Conservation (phyloP, 1,284 basidiomycete genomes). For the Cryptococcus jaspeensis region DNA sequence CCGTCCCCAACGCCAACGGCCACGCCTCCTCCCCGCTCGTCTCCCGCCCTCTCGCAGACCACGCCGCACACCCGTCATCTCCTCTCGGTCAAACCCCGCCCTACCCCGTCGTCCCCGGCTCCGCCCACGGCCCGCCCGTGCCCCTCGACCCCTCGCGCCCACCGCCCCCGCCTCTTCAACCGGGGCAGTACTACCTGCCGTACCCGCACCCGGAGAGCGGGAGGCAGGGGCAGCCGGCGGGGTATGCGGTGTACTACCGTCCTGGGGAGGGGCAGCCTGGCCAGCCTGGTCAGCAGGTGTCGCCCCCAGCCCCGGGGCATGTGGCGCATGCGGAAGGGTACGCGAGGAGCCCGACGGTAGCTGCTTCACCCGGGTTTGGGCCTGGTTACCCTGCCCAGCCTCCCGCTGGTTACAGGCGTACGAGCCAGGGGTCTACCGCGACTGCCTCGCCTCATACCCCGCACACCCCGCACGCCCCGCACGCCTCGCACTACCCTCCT, state of each 20-base stretch:
- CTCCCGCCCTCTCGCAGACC: not conserved
- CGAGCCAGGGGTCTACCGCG: not conserved
- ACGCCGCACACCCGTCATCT: not conserved
- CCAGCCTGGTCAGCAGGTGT: not conserved
- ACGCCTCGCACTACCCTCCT: not conserved
- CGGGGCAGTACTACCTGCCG: conserved; percentile 17
- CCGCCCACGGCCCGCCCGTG: conserved; percentile 6
- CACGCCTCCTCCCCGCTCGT: not conserved
- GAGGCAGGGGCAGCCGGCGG: conserved; percentile 5
- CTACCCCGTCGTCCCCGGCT: conserved; percentile 15
- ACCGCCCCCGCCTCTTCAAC: conserved; percentile 15
- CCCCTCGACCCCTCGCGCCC: conserved; percentile 11
- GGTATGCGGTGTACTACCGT: conserved; percentile 19
- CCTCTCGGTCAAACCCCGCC: conserved; percentile 1
- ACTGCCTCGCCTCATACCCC: not conserved
- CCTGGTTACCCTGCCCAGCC: not conserved
- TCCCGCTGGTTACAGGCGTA: not conserved
- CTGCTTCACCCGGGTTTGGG: not conserved
- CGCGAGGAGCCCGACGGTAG: not conserved
- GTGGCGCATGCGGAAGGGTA: not conserved
- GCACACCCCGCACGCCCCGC: not conserved
- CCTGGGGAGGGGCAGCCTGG: not conserved
- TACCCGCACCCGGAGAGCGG: conserved; percentile 10
- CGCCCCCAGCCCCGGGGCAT: not conserved
- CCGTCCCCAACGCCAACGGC: not conserved